A percentile compares a stretch with the other conserved stretches of the same genome.
These are phyloP conservation scores for Solanum corneliomulleri DNA, from an alignment of 257 asterid genomes.

Conservation along the genomic window DNA sequence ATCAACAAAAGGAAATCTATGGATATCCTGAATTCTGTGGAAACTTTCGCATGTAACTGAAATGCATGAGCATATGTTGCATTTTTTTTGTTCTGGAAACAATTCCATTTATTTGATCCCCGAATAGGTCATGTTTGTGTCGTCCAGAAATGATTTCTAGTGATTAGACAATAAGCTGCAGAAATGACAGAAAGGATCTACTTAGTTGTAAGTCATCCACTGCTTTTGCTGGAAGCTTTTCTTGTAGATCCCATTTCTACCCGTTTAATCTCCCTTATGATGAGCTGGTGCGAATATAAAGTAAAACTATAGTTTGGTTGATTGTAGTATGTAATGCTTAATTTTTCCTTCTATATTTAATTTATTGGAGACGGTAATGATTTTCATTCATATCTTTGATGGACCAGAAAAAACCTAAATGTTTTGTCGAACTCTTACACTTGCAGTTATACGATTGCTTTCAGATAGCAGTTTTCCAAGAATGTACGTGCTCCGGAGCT, in stretches of 20 bases:
- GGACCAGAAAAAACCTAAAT: background rate
- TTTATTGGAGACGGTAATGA: background rate
- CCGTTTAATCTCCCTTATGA: background rate
- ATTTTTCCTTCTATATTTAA: background rate
- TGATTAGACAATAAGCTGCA: background rate
- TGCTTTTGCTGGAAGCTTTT: background rate
- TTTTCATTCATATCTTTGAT: background rate
- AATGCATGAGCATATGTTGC: background rate
- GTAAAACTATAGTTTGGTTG: background rate
- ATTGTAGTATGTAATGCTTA: background rate
- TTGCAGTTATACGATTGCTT: background rate
- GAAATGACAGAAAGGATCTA: background rate
- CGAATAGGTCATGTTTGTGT: background rate
- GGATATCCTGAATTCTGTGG: background rate
- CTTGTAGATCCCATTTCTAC: background rate
- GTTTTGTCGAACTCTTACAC: background rate
- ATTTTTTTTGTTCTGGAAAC: background rate
- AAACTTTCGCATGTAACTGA: background rate
- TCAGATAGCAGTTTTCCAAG: background rate
- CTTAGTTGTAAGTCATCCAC: background rate
- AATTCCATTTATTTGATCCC: background rate
- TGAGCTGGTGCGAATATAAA: background rate
- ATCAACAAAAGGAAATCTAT: background rate
- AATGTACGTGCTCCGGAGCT: background rate
- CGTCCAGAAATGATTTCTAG: background rate